Evolutionary conservation across 768 basidiomycete genomes (phyloP).

Genomic region (Sporobolomyces pararoseus): DNA sequence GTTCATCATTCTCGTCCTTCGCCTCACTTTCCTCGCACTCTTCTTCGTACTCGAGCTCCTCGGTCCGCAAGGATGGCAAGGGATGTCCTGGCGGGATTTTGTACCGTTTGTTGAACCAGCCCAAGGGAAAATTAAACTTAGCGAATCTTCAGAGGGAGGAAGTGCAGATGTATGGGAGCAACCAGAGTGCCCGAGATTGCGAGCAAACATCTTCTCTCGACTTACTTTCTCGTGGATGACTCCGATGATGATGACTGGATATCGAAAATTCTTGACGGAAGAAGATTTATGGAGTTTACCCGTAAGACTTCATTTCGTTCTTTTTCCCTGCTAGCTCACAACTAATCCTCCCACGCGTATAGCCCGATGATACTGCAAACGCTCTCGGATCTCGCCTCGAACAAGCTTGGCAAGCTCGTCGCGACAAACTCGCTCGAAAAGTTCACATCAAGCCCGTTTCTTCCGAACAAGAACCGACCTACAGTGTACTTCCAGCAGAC

Average conservation of each 20-base stretch:
- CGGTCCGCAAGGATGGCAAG: conserved; percentile 57
- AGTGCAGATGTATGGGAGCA: conserved; percentile 22
- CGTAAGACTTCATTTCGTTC: conserved; percentile 1
- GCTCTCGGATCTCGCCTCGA: conserved; percentile 64
- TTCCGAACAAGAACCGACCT: conserved; percentile 14
- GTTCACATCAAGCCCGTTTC: background rate
- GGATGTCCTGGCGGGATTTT: conserved; percentile 45
- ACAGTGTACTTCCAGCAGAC: conserved; percentile 21
- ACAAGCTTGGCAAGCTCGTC: conserved; percentile 58
- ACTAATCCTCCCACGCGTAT: conserved; percentile 11
- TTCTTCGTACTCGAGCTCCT: conserved; percentile 65
- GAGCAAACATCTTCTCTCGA: conserved; percentile 46
- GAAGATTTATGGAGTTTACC: conserved; percentile 73
- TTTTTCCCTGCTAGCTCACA: background rate
- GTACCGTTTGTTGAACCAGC: conserved; percentile 31
- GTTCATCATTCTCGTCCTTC: conserved; percentile 48
- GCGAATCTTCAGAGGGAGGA: background rate
- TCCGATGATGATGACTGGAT: conserved; percentile 58
- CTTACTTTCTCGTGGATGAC: conserved; percentile 81
- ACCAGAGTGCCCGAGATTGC: conserved; percentile 34
- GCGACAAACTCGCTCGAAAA: conserved; percentile 16
- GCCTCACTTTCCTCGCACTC: conserved; percentile 55
- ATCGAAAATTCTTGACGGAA: conserved; percentile 65
- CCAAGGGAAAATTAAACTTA: conserved; percentile 30
- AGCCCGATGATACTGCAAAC: conserved; percentile 64